These are phyloP conservation scores for Solanum lignicaule DNA, from an alignment of 257 asterid species.

Conservation along the genomic window DNA sequence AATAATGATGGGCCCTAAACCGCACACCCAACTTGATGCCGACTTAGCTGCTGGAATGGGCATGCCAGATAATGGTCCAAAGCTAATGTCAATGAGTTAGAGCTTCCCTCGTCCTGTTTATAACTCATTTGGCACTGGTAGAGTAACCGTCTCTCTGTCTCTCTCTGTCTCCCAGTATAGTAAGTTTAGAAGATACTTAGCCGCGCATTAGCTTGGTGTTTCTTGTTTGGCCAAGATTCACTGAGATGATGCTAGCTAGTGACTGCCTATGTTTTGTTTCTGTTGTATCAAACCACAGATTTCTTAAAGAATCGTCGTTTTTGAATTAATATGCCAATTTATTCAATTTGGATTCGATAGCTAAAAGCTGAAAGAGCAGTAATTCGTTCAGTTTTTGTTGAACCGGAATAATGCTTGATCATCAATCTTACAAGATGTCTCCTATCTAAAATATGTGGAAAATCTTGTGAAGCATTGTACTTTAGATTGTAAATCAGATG, in stretches of 20 bases:
- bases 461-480: not conserved
- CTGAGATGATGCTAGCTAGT: not conserved
- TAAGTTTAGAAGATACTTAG: not conserved
- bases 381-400: not conserved
- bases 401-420: not conserved
- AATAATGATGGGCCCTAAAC: constrained; percentile 75
- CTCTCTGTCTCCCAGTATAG: not conserved
- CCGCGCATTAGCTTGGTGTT: not conserved
- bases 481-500: not conserved
- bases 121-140: not conserved
- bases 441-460: not conserved
- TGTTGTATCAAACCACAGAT: not conserved
- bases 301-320: not conserved
- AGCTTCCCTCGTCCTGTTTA: not conserved
- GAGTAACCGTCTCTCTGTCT: not conserved
- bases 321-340: not conserved
- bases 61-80: constrained; percentile 90
- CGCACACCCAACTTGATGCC: constrained; percentile 87
- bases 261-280: not conserved
- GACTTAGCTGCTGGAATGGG: constrained; percentile 97
- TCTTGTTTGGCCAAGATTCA: not conserved
- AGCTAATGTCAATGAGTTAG: constrained; percentile 49
- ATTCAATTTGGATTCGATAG: not conserved
- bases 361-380: not conserved
- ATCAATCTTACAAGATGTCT: not conserved